A percentile compares a stretch with the other conserved stretches of the same genome.
Conservation (phyloP, 2,329 filamentous ascomycete genomes). For the Phyllosticta capitalensis region DNA sequence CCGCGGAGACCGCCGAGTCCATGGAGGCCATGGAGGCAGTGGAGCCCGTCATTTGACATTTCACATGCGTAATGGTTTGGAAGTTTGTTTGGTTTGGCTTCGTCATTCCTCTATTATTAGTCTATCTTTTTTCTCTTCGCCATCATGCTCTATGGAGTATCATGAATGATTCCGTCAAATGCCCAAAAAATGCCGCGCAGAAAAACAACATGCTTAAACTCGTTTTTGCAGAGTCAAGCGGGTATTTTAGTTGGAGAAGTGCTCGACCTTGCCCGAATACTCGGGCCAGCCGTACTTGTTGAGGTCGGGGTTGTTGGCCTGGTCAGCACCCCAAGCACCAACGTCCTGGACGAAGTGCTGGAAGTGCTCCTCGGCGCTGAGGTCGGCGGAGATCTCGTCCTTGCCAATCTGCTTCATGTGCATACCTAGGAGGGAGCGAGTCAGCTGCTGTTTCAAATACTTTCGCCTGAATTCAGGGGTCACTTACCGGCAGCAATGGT, state of each 20-base stretch:
- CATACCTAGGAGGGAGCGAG: background rate
- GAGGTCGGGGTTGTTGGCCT: conserved; percentile 30
- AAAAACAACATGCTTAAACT: background rate
- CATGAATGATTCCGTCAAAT: background rate
- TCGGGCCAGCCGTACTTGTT: conserved; percentile 39
- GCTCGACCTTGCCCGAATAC: conserved; percentile 25
- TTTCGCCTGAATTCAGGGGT: background rate
- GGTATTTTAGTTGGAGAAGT: conserved; percentile 21
- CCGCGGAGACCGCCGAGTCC: too few species aligned
- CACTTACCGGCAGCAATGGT: conserved; percentile 10
- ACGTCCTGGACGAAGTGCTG: conserved; percentile 42
- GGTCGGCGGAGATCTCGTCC: conserved; percentile 44
- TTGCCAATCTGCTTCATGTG: conserved; percentile 16
- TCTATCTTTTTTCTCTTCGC: background rate
- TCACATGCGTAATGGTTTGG: too few species aligned
- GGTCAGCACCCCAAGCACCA: conserved; percentile 33
- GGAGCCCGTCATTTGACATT: too few species aligned
- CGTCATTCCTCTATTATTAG: background rate
- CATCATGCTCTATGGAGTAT: background rate
- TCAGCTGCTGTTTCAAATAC: background rate
- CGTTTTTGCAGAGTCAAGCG: background rate
- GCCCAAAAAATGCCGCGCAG: background rate
- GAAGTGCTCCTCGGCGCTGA: conserved; percentile 40
- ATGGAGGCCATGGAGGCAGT: too few species aligned
- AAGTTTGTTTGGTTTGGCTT: too few species aligned